These are phyloP conservation scores for Pyrus communis DNA, from an alignment of 306 rosid genomes.

Conservation along the genomic window DNA sequence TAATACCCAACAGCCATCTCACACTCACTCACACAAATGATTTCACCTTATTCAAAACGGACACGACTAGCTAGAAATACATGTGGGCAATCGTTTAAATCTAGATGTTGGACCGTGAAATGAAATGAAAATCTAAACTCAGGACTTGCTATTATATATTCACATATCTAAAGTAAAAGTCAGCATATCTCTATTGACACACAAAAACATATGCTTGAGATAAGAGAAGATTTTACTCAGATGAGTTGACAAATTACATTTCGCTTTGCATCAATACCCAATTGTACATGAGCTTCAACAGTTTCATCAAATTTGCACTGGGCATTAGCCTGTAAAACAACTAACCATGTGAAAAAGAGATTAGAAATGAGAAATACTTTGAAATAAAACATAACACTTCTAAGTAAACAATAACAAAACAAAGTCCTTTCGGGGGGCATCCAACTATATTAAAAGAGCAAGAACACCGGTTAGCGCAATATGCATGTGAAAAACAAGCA, in stretches of 20 bases:
- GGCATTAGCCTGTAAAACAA: slow-evolving; percentile 63
- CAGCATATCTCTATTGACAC: background rate
- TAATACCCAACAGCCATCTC: background rate
- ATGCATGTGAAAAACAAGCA: background rate
- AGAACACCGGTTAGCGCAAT: background rate
- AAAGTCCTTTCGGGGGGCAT: too few species aligned
- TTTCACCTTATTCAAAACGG: background rate
- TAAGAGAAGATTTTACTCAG: slow-evolving; percentile 1
- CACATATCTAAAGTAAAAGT: background rate
- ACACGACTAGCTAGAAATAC: background rate
- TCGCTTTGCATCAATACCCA: slow-evolving; percentile 85
- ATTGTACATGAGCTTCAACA: slow-evolving; percentile 78
- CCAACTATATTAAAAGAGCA: background rate
- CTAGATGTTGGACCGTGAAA: background rate
- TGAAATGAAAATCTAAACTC: background rate
- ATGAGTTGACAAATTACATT: slow-evolving; percentile 44
- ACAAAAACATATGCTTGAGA: background rate
- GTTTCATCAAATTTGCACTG: slow-evolving; percentile 78
- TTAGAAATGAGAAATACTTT: background rate
- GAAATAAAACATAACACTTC: background rate
- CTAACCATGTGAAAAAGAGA: slow-evolving; percentile 17
- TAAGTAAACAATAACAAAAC: background rate
- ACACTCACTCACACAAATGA: background rate
- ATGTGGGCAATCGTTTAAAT: background rate
- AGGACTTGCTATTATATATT: background rate